Conservation (phyloP, 352 stramenopile species). For the Thalassiosira mediterranea region DNA sequence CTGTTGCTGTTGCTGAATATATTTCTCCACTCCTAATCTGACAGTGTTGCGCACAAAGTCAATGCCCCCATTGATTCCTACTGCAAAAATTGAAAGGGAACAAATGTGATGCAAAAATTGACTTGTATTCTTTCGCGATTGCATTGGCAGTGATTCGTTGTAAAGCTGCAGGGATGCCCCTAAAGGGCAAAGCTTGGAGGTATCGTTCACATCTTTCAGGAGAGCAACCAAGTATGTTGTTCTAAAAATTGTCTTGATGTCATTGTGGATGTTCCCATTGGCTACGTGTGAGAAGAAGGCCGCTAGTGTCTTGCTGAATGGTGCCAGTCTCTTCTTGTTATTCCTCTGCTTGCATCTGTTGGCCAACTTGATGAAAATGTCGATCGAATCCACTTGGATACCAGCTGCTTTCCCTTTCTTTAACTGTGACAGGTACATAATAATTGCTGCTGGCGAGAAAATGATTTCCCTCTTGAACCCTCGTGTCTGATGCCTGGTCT, state of each 20-base stretch:
- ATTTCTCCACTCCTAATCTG: slow-evolving; percentile 5
- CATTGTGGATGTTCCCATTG: background rate
- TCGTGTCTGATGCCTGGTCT: no score
- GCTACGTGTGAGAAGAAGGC: background rate
- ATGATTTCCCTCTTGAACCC: background rate
- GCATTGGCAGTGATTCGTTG: slow-evolving; percentile 7
- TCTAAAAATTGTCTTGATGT: slow-evolving; percentile 5
- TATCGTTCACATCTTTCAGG: slow-evolving; percentile 14
- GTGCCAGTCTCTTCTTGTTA: background rate
- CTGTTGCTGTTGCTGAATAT: background rate
- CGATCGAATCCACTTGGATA: slow-evolving; percentile 9
- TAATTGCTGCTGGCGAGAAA: background rate
- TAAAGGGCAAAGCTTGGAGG: slow-evolving; percentile 19
- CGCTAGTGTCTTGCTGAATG: slow-evolving; percentile 2
- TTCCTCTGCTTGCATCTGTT: background rate
- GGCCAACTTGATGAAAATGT: slow-evolving; percentile 19
- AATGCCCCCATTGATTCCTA: slow-evolving; percentile 16
- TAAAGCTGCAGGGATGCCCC: slow-evolving; percentile 15
- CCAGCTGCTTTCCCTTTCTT: slow-evolving; percentile 15
- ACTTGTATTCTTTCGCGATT: background rate
- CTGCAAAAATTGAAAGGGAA: slow-evolving; percentile 22
- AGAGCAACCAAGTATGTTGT: slow-evolving; percentile 23
- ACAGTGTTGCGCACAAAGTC: slow-evolving; percentile 6
- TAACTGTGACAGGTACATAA: background rate
- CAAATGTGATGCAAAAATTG: slow-evolving; percentile 4